These are phyloP conservation scores for Ophiostoma tasmaniense DNA, from an alignment of 2,329 filamentous ascomycete species.

Conservation along the genomic window DNA sequence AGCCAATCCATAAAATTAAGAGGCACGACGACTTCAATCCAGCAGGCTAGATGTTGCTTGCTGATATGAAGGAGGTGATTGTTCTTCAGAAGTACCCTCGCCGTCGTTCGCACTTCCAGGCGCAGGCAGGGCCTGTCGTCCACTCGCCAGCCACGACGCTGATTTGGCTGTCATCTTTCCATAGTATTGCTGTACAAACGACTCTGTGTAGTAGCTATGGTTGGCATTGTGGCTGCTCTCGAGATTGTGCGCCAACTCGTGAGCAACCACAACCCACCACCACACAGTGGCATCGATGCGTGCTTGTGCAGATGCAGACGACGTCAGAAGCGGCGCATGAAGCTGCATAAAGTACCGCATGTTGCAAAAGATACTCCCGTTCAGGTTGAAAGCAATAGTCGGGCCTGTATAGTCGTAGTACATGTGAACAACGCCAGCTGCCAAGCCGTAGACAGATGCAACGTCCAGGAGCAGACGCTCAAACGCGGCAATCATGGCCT, in stretches of 20 bases:
- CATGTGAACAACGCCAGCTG: slow-evolving; percentile 64
- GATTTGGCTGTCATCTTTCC: slow-evolving; percentile 55
- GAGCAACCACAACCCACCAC: slow-evolving; percentile 59
- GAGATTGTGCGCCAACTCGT: slow-evolving; percentile 92
- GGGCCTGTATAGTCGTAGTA: slow-evolving; percentile 73
- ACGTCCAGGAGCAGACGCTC: slow-evolving; percentile 60
- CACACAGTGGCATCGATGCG: slow-evolving; percentile 32
- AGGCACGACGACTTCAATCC: slow-evolving; percentile 4
- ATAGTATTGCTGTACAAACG: slow-evolving; percentile 71
- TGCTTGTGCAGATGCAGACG: slow-evolving; percentile 12
- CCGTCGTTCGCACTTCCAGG: not conserved
- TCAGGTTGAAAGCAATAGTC: slow-evolving; percentile 87
- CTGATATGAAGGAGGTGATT: slow-evolving; percentile 16
- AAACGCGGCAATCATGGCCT: slow-evolving; percentile 58
- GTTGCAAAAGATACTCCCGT: slow-evolving; percentile 88
- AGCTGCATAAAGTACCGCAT: slow-evolving; percentile 76
- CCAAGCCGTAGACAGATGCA: slow-evolving; percentile 63
- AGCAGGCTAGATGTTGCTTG: slow-evolving; percentile 15
- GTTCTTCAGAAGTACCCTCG: not conserved
- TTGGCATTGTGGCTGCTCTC: slow-evolving; percentile 67
- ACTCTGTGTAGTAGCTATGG: slow-evolving; percentile 80
- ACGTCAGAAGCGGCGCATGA: slow-evolving; percentile 48
- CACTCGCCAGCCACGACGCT: slow-evolving; percentile 24
- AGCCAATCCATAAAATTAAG: not conserved
- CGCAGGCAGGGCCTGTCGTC: not conserved